Evolutionary conservation across 164 flowering plant species (phyloP).

Genomic region (Cinnamomum micranthum): DNA sequence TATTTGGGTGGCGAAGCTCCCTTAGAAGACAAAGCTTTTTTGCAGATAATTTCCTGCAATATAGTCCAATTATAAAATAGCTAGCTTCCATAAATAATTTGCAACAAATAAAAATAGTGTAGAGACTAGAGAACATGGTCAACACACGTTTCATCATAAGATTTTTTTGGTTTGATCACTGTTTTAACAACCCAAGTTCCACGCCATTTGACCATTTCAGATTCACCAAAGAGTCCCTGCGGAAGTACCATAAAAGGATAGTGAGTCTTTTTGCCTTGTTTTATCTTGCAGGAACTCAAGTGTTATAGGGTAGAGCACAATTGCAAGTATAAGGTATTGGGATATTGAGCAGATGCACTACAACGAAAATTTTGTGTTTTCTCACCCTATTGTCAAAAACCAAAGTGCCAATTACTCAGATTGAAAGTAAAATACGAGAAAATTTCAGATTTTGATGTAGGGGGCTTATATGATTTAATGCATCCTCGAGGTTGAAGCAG

Average conservation of each 20-base stretch:
- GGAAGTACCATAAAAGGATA: neutral
- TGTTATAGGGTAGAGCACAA: neutral
- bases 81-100: neutral
- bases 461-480: too few relatives aligned
- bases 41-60: constrained; percentile 42
- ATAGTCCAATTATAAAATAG: neutral
- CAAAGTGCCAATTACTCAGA: too few relatives aligned
- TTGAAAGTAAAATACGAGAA: too few relatives aligned
- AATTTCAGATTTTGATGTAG: neutral
- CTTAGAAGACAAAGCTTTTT: constrained; percentile 39
- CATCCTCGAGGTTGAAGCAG: too few relatives aligned
- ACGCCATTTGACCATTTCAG: constrained; percentile 56
- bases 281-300: too few relatives aligned
- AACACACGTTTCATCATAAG: constrained; percentile 34
- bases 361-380: too few relatives aligned
- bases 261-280: neutral
- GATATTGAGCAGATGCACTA: too few relatives aligned
- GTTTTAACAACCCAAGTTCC: constrained; percentile 70
- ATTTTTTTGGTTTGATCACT: constrained; percentile 33
- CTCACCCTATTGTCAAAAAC: too few relatives aligned
- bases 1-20: constrained; percentile 67
- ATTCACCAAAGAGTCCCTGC: constrained; percentile 35
- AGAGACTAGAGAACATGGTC: neutral
- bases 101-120: neutral
- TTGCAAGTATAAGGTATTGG: neutral